Evolutionary conservation across 1,284 basidiomycete genomes (phyloP).

Genomic region (Kalmanozyma brasiliensis): DNA sequence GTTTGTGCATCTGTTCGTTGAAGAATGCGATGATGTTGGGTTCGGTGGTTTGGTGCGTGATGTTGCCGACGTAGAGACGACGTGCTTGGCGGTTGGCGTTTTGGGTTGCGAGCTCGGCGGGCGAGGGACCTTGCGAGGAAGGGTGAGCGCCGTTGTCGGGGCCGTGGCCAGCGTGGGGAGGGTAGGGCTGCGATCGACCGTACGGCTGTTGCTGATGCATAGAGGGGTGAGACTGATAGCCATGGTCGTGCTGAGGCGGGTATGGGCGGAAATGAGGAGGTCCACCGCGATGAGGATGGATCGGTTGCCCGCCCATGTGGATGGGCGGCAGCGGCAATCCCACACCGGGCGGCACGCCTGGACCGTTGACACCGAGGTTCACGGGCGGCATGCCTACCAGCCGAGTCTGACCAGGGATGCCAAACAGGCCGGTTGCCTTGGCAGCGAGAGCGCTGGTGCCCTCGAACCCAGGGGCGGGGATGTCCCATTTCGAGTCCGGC

Average conservation of each 20-base stretch:
- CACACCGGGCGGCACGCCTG: conserved; percentile 42
- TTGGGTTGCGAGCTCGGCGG: conserved; percentile 27
- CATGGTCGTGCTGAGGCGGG: conserved; percentile 15
- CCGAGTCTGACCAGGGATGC: conserved; percentile 87
- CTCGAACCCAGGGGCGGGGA: conserved; percentile 93
- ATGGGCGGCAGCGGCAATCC: conserved; percentile 75
- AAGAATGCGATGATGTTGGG: conserved; percentile 89
- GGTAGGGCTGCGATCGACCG: conserved; percentile 20
- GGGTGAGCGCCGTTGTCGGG: conserved; percentile 9
- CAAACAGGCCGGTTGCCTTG: conserved; percentile 96
- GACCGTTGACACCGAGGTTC: conserved; percentile 42
- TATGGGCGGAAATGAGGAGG: conserved; percentile 30
- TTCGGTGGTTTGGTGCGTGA: conserved; percentile 90
- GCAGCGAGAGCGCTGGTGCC: conserved; percentile 93
- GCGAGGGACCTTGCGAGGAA: conserved; percentile 10
- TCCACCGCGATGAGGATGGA: conserved; percentile 32
- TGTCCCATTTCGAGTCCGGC: conserved; percentile 93
- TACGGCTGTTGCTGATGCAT: conserved; percentile 15
- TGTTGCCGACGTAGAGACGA: conserved; percentile 93
- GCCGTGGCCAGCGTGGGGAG: conserved; percentile 9
- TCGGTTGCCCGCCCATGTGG: conserved; percentile 69
- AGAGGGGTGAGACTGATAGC: conserved; percentile 4
- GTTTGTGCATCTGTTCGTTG: conserved; percentile 91
- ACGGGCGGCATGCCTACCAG: conserved; percentile 72
- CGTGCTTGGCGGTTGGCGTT: conserved; percentile 79